Base-by-base conservation (phyloP, 2,329 filamentous ascomycete genomes). In the Ophiostoma sp. region DNA sequence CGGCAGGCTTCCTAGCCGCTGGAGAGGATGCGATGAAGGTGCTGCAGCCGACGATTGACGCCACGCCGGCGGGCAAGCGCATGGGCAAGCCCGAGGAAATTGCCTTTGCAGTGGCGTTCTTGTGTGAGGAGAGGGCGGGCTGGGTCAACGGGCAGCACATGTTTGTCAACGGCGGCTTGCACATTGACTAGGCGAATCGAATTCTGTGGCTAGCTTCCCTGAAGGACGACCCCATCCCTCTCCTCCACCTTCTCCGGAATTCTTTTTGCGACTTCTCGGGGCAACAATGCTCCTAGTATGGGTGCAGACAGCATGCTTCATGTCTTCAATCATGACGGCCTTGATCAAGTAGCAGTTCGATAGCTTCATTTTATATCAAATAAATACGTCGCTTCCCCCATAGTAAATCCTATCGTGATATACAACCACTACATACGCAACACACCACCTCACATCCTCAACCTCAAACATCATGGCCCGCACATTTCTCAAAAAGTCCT, bases 61-160 rank as follows among this genome's bases (percentile, higher is more conserved):
- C 77, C 39, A 83, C 80, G 17, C 81, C 82, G 0, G 81, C 79
- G 4, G 82, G 76, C 6, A 73, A 76, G 39, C 76, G 83, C 52
- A 75, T 85, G 77, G 83, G 76, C 0, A 76, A 79, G 72, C 77
- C 80, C 3, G 78, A 80, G 31, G 83, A 85, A 73, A 79, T 85
- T 72, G 83, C 83, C 0, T 83, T 76, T 72, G 80, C 80, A 8
- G 83, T 84, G 1, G 80, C 75, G 0, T 81, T 83, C 71, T 71
- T 85, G 35, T 81, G 80, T 60, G 80, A 82, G 73, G 79, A 80
- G 65, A 75, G 79, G 64, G 79, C 81, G 0, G 77, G 80, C 17
- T 85, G 83, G 82, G 77, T 84, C 6, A 84, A 84, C 73, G 83
- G 83, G 4, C 71, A 73, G 60, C 75, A 77, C 60, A 54, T 78